A percentile compares a stretch with the other conserved stretches of the same genome.
phyloP scores from a whole-genome alignment of 805 yeast species.

The Ogataea trehalophila region DNA sequence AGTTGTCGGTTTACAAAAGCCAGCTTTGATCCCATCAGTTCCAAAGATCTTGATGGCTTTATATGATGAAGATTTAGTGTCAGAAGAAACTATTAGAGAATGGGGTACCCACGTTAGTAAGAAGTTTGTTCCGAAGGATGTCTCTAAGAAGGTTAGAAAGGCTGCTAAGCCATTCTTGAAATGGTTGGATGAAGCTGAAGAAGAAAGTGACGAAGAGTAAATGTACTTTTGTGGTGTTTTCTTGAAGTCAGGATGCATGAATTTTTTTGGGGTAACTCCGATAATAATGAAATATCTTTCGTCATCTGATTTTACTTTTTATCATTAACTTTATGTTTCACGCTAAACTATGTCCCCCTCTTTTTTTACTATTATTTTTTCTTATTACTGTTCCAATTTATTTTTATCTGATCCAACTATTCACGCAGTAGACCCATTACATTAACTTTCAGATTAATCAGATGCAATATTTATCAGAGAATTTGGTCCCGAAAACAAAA shows the following conservation, averaged over 20 bases:
- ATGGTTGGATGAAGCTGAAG: constrained; percentile 94
- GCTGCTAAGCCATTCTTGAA: constrained; percentile 94
- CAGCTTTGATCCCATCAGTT: constrained; percentile 57
- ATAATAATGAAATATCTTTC: too few relatives aligned
- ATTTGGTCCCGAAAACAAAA: too few relatives aligned
- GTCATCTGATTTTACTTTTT: too few relatives aligned
- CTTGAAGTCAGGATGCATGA: not conserved
- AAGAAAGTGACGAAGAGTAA: constrained; percentile 42
- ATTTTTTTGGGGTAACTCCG: not conserved
- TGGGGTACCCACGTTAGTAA: constrained; percentile 93
- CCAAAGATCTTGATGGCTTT: constrained; percentile 79
- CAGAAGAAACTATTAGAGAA: constrained; percentile 73
- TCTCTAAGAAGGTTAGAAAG: constrained; percentile 88
- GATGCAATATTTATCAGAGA: too few relatives aligned
- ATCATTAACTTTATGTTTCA: too few relatives aligned
- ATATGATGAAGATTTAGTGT: constrained; percentile 77
- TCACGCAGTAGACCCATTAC: too few relatives aligned
- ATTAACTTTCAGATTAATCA: too few relatives aligned
- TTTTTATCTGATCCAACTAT: too few relatives aligned
- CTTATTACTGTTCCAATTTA: too few relatives aligned
- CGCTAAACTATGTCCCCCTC: too few relatives aligned
- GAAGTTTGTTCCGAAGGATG: constrained; percentile 89
- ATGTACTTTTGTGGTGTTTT: not conserved
- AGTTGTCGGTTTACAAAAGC: constrained; percentile 77
- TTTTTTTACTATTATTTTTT: too few relatives aligned